Percentiles rank a stretch among this genome's conserved stretches.
Conservation (phyloP, 1,284 basidiomycete species). For the Testicularia cyperi region DNA sequence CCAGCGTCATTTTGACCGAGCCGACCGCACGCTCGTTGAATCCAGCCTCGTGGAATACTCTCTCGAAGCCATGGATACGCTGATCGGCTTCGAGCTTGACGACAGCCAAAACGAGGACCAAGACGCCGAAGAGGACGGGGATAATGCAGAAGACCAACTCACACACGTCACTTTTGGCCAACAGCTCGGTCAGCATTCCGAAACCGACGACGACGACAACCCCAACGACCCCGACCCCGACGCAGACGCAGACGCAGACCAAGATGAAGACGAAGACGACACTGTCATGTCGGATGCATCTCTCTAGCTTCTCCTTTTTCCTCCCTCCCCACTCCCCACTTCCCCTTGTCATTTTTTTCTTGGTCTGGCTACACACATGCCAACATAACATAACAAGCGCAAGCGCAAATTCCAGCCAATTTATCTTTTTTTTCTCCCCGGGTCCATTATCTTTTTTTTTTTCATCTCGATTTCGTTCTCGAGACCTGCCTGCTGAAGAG, state of each 20-base stretch:
- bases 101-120: constrained; percentile 2
- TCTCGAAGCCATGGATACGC: constrained; percentile 80
- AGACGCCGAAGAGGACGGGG: constrained; percentile 1
- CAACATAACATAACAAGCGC: not conserved
- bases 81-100: constrained; percentile 42
- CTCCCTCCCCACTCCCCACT: not conserved
- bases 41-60: constrained; percentile 91
- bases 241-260: too few species aligned
- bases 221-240: too few species aligned
- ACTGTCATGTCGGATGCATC: constrained; percentile 13
- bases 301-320: not conserved
- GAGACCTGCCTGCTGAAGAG: too few species aligned
- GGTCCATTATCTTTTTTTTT: too few species aligned
- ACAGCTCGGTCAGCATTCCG: not conserved
- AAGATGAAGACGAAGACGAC: not conserved
- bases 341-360: too few species aligned
- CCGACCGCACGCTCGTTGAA: constrained; percentile 85
- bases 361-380: not conserved
- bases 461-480: too few species aligned
- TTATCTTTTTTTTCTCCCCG: too few species aligned
- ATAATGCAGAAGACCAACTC: too few species aligned
- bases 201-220: constrained; percentile 1
- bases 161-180: constrained; percentile 19
- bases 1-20: constrained; percentile 80
- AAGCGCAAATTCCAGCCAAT: too few species aligned